Evolutionary conservation across 140 eudicot genomes (phyloP).

Genomic region (Stevia rebaudiana): DNA sequence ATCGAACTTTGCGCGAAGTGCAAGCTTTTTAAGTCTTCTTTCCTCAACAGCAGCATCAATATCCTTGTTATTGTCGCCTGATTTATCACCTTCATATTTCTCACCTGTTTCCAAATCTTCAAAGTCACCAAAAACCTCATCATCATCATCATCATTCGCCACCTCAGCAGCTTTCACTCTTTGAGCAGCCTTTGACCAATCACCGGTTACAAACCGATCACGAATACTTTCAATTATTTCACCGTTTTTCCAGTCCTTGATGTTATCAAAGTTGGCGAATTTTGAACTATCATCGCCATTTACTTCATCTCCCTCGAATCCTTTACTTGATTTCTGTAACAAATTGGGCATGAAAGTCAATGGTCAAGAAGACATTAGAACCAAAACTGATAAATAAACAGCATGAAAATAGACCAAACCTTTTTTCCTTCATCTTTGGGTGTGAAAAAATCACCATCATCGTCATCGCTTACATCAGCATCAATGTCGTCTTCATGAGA

Average conservation of each 20-base stretch:
- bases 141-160: constrained; percentile 42
- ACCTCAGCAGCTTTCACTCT: constrained; percentile 41
- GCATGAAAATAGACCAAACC: constrained; percentile 38
- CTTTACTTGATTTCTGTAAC: constrained; percentile 42
- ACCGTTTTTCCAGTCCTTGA: constrained; percentile 53
- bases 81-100: constrained; percentile 37
- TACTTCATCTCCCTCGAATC: constrained; percentile 33
- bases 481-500: constrained; percentile 35
- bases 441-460: constrained; percentile 78
- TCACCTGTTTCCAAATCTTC: constrained; percentile 91
- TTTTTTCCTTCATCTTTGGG: constrained; percentile 81
- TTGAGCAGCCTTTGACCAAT: constrained; percentile 81
- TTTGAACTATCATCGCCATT: constrained; percentile 71
- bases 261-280: constrained; percentile 33
- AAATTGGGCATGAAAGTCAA: constrained; percentile 2
- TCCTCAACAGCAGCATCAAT: constrained; percentile 41
- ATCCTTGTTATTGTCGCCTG: constrained; percentile 16
- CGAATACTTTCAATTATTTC: constrained; percentile 59
- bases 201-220: constrained; percentile 92
- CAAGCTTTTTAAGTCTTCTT: constrained; percentile 77
- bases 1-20: constrained; percentile 88
- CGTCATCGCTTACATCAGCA: constrained; percentile 58
- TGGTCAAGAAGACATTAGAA: neutral
- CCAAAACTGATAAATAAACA: constrained; percentile 1
- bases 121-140: constrained; percentile 67